Percentiles rank a stretch among this genome's conserved stretches.
phyloP scores from a whole-genome alignment of 2,329 filamentous ascomycete species.

The Colletotrichum echinochloae region DNA sequence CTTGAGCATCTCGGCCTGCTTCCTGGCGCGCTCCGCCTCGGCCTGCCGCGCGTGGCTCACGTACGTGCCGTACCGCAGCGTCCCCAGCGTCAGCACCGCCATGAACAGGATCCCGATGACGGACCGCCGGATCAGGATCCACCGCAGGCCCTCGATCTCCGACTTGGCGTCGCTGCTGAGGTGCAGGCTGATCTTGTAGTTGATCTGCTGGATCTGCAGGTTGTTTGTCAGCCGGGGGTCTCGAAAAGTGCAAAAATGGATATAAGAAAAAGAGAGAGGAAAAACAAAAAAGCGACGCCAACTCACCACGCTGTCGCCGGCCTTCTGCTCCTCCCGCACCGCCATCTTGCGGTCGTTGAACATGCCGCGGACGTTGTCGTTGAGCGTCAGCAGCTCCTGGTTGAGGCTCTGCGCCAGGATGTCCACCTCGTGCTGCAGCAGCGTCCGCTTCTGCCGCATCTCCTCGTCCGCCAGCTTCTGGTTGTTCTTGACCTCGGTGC shows the following conservation, averaged over 20 bases:
- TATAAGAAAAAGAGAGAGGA: too few species aligned
- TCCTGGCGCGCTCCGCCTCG: slow-evolving; percentile 58
- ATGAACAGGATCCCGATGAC: slow-evolving; percentile 75
- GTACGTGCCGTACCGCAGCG: slow-evolving; percentile 71
- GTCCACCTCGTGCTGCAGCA: slow-evolving; percentile 95
- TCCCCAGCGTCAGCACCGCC: slow-evolving; percentile 70
- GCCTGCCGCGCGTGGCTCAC: slow-evolving; percentile 62
- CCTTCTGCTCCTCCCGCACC: slow-evolving; percentile 87
- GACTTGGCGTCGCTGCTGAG: slow-evolving; percentile 92
- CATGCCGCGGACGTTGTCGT: slow-evolving; percentile 93
- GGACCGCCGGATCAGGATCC: slow-evolving; percentile 79
- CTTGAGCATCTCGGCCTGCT: slow-evolving; percentile 57
- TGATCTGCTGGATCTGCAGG: slow-evolving; percentile 85
- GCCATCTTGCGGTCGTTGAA: slow-evolving; percentile 97
- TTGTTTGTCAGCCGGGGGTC: slow-evolving; percentile 36
- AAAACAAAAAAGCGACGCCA: neutral
- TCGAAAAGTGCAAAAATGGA: too few species aligned
- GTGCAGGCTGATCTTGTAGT: slow-evolving; percentile 93
- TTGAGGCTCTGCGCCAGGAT: slow-evolving; percentile 86
- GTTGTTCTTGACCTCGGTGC: slow-evolving; percentile 85
- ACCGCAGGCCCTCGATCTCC: slow-evolving; percentile 90
- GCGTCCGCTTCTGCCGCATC: slow-evolving; percentile 83
- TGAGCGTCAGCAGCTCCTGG: slow-evolving; percentile 84
- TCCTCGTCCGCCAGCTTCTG: slow-evolving; percentile 82
- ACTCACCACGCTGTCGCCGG: slow-evolving; percentile 81